Evolutionary conservation across 768 basidiomycete genomes (phyloP), one percentile per base, ranked within the genome.

Genomic region (Pisolithus tinctorius): DNA sequence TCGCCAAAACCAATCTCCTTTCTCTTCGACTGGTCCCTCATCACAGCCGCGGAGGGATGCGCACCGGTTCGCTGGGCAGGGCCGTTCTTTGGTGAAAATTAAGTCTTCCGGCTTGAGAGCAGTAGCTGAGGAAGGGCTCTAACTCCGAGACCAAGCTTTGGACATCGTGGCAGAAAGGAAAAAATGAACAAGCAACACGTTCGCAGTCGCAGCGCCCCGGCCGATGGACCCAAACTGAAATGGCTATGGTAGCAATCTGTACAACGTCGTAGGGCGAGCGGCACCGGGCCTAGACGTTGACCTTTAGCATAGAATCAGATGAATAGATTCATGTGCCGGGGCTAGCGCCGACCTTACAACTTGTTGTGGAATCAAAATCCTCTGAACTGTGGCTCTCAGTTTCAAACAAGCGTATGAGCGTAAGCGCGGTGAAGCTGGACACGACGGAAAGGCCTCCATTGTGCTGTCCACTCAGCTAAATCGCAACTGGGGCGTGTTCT

Each of bases 361-460:
- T 20, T 8, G n/a, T 25, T 4, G 40, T 41, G 40, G 9, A 13
- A 9, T 4, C 40, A 11, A 25, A 41, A 10, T 17, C 17, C 40
- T 20, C 40, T 47, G n/a, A 45, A 38, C 43, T 45, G 40, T 51
- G 36, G 50, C 50, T 49, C 50, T 45, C 63, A 53, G 53, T 55
- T 47, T 64, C 70, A 58, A 76, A 72, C 64, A 81, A n/a, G n/a
- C n/a, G n/a, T n/a, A n/a, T n/a, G n/a, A 81, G 61, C 73, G 79
- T 51, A 82, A 82, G 61, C 71, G 78, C 20, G 2, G 20, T 55
- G 58, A 67, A 50, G 58, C 61, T 47, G 71, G 58, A 37, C 72
- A 70, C 52, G 55, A 63, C 39, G 59, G 52, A 37, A 66, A 66
- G 47, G 53, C 72, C 50, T 66, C 70, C 42, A 66, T 79, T 34